These are phyloP conservation scores for Pseudogymnoascus sp. DNA, from an alignment of 2,329 filamentous ascomycete genomes.

Conservation along the genomic window DNA sequence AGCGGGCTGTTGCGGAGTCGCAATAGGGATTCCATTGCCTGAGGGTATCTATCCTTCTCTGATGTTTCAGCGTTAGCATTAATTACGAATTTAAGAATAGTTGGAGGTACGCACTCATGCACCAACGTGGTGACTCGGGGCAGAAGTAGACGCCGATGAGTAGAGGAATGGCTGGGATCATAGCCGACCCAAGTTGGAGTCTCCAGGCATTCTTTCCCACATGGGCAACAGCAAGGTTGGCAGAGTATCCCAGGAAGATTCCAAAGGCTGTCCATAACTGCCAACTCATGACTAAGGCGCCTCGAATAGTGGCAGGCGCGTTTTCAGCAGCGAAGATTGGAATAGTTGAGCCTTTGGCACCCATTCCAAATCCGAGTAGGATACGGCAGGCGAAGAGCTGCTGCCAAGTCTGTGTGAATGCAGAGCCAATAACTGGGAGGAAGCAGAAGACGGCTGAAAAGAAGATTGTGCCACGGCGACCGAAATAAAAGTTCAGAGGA, in stretches of 20 bases:
- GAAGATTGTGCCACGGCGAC: constrained; percentile 59
- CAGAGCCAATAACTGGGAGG: constrained; percentile 53
- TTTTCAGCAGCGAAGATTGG: constrained; percentile 50
- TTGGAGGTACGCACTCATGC: constrained; percentile 37
- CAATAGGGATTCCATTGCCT: constrained; percentile 51
- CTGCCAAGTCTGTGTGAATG: constrained; percentile 50
- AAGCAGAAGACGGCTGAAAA: constrained; percentile 55
- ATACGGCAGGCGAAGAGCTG: constrained; percentile 50
- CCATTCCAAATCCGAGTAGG: constrained; percentile 56
- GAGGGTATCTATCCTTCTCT: constrained; percentile 45
- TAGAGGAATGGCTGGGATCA: constrained; percentile 57
- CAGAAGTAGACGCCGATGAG: constrained; percentile 51
- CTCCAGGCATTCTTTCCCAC: constrained; percentile 55
- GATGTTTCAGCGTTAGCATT: background rate
- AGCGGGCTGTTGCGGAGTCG: constrained; percentile 51
- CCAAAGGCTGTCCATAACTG: constrained; percentile 49
- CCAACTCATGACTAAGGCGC: constrained; percentile 49
- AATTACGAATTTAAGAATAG: background rate
- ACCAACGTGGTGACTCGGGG: constrained; percentile 60
- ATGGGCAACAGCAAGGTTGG: constrained; percentile 57
- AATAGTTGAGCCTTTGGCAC: constrained; percentile 45
- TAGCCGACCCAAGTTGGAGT: constrained; percentile 56
- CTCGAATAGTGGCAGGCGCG: constrained; percentile 45
- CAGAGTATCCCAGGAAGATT: constrained; percentile 59
- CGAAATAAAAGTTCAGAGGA: constrained; percentile 50